Conservation (phyloP, 1,139 yeast species). For the Kodamaea suecica region DNA sequence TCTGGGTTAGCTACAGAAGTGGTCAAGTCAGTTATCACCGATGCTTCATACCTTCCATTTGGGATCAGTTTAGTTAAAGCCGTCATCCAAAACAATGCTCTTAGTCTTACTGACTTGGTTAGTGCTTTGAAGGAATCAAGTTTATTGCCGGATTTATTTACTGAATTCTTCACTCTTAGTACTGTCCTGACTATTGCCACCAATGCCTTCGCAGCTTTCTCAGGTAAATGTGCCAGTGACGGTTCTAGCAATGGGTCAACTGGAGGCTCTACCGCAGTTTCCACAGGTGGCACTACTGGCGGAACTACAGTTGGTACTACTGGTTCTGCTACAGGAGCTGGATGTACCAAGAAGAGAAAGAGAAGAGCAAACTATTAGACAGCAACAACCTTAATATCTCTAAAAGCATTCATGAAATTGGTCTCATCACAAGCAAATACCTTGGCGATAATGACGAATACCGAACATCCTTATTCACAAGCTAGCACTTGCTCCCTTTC, state of each 20-base stretch:
- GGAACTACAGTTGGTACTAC: slow-evolving; percentile 2
- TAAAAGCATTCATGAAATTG: too few relatives aligned
- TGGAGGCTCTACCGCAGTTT: too few relatives aligned
- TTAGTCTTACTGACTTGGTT: slow-evolving; percentile 27
- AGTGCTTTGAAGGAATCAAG: slow-evolving; percentile 36
- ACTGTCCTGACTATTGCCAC: slow-evolving; percentile 38
- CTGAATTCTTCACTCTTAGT: slow-evolving; percentile 31
- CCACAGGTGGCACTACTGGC: slow-evolving; percentile 12
- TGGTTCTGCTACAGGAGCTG: not conserved
- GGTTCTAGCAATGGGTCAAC: too few relatives aligned
- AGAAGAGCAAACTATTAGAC: slow-evolving; percentile 33
- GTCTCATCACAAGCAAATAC: too few relatives aligned
- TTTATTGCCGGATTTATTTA: slow-evolving; percentile 36
- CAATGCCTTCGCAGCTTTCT: slow-evolving; percentile 43
- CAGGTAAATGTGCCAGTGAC: slow-evolving; percentile 39
- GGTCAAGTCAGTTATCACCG: slow-evolving; percentile 40
- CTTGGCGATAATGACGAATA: too few relatives aligned
- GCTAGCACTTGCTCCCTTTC: too few relatives aligned
- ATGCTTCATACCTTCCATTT: slow-evolving; percentile 36
- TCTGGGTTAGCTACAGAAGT: slow-evolving; percentile 46
- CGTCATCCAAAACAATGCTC: slow-evolving; percentile 30
- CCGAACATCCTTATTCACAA: too few relatives aligned
- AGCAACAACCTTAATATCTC: too few relatives aligned
- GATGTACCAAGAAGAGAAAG: slow-evolving; percentile 28
- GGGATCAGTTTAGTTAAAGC: slow-evolving; percentile 33